Conservation (phyloP, 352 stramenopile species). For the Globisporangium ultimum region DNA sequence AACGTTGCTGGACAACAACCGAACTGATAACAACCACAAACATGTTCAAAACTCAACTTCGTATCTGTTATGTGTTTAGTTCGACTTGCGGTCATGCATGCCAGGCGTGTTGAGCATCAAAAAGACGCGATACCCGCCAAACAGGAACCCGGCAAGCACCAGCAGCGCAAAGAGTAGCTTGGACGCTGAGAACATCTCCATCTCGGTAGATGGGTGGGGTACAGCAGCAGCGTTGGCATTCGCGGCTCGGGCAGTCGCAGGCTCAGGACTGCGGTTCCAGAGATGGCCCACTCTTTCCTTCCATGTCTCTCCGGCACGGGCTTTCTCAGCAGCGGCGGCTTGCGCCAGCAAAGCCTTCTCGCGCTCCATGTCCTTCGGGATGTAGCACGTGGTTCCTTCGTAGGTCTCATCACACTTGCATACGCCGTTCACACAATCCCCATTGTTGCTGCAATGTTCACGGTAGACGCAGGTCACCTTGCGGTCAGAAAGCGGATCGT, state of each 20-base stretch:
- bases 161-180: conserved; percentile 39
- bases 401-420: conserved; percentile 74
- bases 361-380: conserved; percentile 54
- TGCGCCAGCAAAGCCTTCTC: conserved; percentile 23
- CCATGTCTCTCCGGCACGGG: conserved; percentile 45
- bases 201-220: conserved; percentile 15
- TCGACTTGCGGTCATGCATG: conserved; percentile 25
- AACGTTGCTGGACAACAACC: neutral
- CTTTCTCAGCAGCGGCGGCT: conserved; percentile 16
- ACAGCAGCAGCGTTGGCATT: neutral
- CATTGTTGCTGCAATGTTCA: conserved; percentile 77
- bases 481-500: conserved; percentile 34
- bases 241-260: conserved; percentile 4
- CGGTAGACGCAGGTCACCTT: conserved; percentile 67
- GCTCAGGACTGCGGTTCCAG: conserved; percentile 38
- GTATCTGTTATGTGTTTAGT: conserved; percentile 18
- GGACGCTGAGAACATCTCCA: conserved; percentile 24
- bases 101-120: conserved; percentile 7
- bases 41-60: neutral
- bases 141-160: conserved; percentile 40
- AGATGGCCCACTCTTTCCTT: conserved; percentile 58
- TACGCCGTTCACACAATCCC: conserved; percentile 77
- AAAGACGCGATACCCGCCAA: conserved; percentile 43
- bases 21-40: neutral
- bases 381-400: conserved; percentile 80